A percentile compares a stretch with the other conserved stretches of the same genome.
These are phyloP conservation scores for Carex parvula DNA, from an alignment of 176 grass and related monocot genomes.

Conservation along the genomic window DNA sequence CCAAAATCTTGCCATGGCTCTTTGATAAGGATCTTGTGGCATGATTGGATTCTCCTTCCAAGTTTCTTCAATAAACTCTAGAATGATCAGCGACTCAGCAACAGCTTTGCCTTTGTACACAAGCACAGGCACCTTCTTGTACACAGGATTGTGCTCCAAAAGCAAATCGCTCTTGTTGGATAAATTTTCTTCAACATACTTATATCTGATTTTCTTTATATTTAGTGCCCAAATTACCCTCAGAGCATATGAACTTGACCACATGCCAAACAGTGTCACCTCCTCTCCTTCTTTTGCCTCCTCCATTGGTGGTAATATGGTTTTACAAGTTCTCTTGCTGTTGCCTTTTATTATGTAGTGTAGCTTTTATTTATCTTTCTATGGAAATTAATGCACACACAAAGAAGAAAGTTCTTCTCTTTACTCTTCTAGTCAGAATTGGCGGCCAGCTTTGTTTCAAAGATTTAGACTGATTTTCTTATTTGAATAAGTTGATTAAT, in stretches of 20 bases:
- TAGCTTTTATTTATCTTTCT: not conserved
- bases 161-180: slow-evolving; percentile 27
- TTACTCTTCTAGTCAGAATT: slow-evolving; percentile 1
- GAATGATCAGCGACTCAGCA: slow-evolving; percentile 17
- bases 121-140: slow-evolving; percentile 26
- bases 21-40: slow-evolving; percentile 18
- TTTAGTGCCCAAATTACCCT: slow-evolving; percentile 26
- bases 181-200: slow-evolving; percentile 24
- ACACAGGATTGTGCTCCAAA: slow-evolving; percentile 28
- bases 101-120: slow-evolving; percentile 21
- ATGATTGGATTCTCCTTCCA: slow-evolving; percentile 11
- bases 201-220: slow-evolving; percentile 19
- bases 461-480: not conserved
- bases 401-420: not conserved
- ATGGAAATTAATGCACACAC: too few relatives aligned
- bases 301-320: slow-evolving; percentile 8
- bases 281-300: not conserved
- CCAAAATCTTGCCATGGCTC: slow-evolving; percentile 22
- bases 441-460: not conserved
- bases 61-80: slow-evolving; percentile 33
- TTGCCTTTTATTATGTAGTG: not conserved
- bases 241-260: slow-evolving; percentile 29
- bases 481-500: not conserved
- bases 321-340: not conserved
- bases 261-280: slow-evolving; percentile 19